Evolutionary conservation across 2,329 filamentous ascomycete genomes (phyloP), one percentile per base, ranked within the genome.

Genomic region (Aspergillus sp.): DNA sequence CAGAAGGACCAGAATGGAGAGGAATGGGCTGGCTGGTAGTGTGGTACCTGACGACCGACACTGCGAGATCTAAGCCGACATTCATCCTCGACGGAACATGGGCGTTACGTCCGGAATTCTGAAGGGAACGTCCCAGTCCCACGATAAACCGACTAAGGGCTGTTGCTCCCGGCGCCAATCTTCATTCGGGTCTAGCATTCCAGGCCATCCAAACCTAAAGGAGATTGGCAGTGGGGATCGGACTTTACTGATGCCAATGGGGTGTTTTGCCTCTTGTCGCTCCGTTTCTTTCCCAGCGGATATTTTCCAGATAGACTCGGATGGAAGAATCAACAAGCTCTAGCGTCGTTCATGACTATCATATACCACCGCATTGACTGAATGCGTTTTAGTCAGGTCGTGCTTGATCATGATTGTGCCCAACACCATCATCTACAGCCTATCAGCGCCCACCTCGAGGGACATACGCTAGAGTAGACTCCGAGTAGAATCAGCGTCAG

Each of bases 151-250:
- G 13, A 38, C 35, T 17, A 32, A 38, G 38, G 33, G 35, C 42
- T 38, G 8, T 19, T n/a, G n/a, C 40, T 20, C 16, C 11, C 40
- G 19, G 19, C 40, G 53, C 56, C 56, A 53, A 57, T 60, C 52
- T 56, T 60, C 54, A 16, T 38, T 54, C 52, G 54, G 52, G 50
- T 54, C 54, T 55, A 60, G 57, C 57, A 52, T 60, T 59, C 55
- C 54, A 59, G 46, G 48, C 56, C 54, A 53, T 56, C 57, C 52
- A 52, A 58, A 58, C 55, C 50, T 52, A 54, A 59, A 57, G 14
- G 45, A 24, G 24, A 51, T 48, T 36, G 30, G 30, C 8, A 40
- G 49, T 49, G 46, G 54, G 20, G 40, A 52, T 52, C 36, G 47
- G 41, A 50, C 30, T 35, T 43, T 22, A 20, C 42, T 32, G 13